Evolutionary conservation across 2,329 filamentous ascomycete species (phyloP).

Genomic region (Fusarium compactum): DNA sequence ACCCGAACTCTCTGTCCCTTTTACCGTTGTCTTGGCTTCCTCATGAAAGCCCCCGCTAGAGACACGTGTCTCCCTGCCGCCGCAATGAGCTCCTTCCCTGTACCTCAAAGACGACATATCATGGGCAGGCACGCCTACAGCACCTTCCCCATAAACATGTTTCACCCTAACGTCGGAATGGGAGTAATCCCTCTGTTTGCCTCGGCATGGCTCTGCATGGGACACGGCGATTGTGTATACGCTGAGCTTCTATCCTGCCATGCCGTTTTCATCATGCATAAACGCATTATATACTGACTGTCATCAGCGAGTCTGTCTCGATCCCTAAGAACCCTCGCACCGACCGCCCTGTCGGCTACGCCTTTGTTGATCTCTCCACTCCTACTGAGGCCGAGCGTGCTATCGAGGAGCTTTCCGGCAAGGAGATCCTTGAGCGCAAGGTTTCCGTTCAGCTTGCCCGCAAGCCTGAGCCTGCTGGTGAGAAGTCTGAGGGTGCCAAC

Average conservation of each 20-base stretch:
- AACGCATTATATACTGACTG: constrained; percentile 45
- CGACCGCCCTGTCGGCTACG: constrained; percentile 97
- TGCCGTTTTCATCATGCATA: background rate
- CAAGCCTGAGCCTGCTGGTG: constrained; percentile 89
- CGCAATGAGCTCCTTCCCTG: constrained; percentile 24
- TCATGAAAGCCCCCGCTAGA: constrained; percentile 22
- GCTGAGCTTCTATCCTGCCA: background rate
- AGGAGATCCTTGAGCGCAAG: constrained; percentile 98
- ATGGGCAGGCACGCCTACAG: constrained; percentile 24
- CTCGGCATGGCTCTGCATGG: background rate
- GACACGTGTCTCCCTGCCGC: constrained; percentile 45
- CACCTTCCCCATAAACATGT: constrained; percentile 10
- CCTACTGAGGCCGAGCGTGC: constrained; percentile 95
- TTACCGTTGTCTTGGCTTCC: constrained; percentile 2
- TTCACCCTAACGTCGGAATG: background rate
- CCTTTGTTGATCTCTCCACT: constrained; percentile 97
- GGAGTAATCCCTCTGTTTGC: background rate
- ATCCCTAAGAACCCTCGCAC: constrained; percentile 99
- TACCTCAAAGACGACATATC: constrained; percentile 14
- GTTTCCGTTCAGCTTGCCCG: constrained; percentile 98
- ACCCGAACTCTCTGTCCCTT: background rate
- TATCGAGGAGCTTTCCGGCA: constrained; percentile 94
- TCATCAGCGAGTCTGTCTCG: constrained; percentile 90
- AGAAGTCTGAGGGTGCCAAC: constrained; percentile 80
- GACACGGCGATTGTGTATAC: background rate